Evolutionary conservation across 2,329 filamentous ascomycete genomes (phyloP), one percentile per base, ranked within the genome.

Genomic region (Xylaria sp.): DNA sequence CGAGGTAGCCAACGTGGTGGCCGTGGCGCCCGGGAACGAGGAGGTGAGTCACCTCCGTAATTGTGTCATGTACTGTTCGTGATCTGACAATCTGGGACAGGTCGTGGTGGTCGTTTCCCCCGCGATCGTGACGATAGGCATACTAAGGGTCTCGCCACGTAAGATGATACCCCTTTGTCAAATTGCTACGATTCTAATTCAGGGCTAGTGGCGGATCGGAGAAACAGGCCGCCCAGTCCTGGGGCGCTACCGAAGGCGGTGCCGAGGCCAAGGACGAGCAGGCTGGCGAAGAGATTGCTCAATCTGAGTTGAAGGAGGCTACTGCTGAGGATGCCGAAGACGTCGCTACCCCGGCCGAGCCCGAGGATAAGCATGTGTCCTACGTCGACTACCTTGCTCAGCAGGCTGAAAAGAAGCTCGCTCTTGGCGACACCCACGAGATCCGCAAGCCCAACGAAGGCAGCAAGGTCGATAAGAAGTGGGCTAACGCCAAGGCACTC

Each of bases 401-500:
- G 81, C 82, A 80, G 75, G 86, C 85, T 66, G 86, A 88, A 84
- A 95, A 94, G 88, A 94, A 93, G 85, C 83, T 88, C 72, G 87
- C 88, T 72, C 87, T 95, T 71, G 87, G 87, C 74, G 81, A 83
- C 74, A 74, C 72, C 61, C 86, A 90, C 76, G 87, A 92, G 77
- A 86, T 93, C 78, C 95, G 96, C 84, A 90, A 94, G 85, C 85
- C 95, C 81, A 97, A 98, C 86, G 94, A 97, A 86, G 94, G 94
- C 77, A 87, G 85, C 85, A 93, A 93, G 85, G 79, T 84, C 76
- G 90, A 94, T 86, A 95, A 96, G 89, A 96, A 97, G 88, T 97
- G 94, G 92, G 92, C 92, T 77, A 86, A 87, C 76, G 94, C 93
- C 79, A 96, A 94, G 86, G 78, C 86, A 66, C 83, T 92, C 64